phyloP scores from a whole-genome alignment of 768 basidiomycete genomes.

The Termitomyces sp. region DNA sequence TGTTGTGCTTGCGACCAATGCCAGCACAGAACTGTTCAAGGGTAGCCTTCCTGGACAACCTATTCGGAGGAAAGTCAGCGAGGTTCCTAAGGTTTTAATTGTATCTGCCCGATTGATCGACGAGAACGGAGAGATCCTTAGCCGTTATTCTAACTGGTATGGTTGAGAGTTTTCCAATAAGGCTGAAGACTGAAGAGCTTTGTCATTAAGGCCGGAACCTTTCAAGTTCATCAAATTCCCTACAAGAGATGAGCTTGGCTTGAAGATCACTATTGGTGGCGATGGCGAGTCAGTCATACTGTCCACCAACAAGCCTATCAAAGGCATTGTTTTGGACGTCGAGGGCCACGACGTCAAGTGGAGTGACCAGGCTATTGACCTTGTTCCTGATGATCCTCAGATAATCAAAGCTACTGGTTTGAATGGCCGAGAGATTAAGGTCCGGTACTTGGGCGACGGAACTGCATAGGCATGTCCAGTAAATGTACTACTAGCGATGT shows the following conservation, averaged over 20 bases:
- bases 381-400: slow-evolving; percentile 83
- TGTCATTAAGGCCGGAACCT: slow-evolving; percentile 74
- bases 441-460: slow-evolving; percentile 73
- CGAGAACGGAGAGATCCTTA: slow-evolving; percentile 49
- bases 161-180: slow-evolving; percentile 17
- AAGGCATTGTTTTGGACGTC: slow-evolving; percentile 79
- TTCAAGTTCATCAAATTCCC: slow-evolving; percentile 91
- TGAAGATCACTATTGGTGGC: slow-evolving; percentile 41
- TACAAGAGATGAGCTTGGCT: slow-evolving; percentile 45
- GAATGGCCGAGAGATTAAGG: slow-evolving; percentile 55
- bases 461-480: slow-evolving; percentile 37
- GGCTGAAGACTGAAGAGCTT: background rate
- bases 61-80: slow-evolving; percentile 55
- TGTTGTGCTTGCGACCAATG: slow-evolving; percentile 59
- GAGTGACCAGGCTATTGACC: slow-evolving; percentile 88
- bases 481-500: background rate
- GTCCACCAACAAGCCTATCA: slow-evolving; percentile 64
- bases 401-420: slow-evolving; percentile 60
- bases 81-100: slow-evolving; percentile 62
- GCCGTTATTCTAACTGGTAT: slow-evolving; percentile 71
- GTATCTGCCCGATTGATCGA: slow-evolving; percentile 66
- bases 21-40: slow-evolving; percentile 79
- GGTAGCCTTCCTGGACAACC: slow-evolving; percentile 70
- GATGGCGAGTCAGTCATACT: slow-evolving; percentile 59
- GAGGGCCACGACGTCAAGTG: slow-evolving; percentile 70